Base-by-base conservation (phyloP, 2,329 filamentous ascomycete genomes). In the Amauroascus niger region DNA sequence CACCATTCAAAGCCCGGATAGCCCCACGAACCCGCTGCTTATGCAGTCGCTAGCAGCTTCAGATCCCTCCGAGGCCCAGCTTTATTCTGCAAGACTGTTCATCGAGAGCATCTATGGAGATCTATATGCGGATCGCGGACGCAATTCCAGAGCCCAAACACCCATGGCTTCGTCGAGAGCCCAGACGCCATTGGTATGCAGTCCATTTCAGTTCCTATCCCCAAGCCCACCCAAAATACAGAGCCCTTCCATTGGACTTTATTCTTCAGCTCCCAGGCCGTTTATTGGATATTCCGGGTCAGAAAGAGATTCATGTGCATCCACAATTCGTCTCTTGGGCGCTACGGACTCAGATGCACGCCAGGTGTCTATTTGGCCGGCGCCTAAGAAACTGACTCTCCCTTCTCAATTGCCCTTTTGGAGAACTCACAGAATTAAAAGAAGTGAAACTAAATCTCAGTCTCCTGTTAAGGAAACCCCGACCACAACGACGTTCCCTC, bases 21-120 rank as follows among this genome's bases (percentile, higher is more conserved):
- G 65, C 41, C 26, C 26, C 26, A 9, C 26, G 26, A 71, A 75
- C 13, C 76, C 81, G 1, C 72, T 79, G 1, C 77, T 87, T 4
- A 82, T 93, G 59, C 78, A 85, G 0, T 90, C 88, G 1, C 76
- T 96, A 11, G 81, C 82, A 51, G 78, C 82, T 1, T 84, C 86
- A 37, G 91, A 97, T 68, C 73, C 82, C 0, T 90, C 88, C 1
- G 91, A 97, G 67, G 86, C 88, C 5, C 79, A 83, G 53, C 75
- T 97, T 37, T 81, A 84, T 60, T 78, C 84, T 0, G 89, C 89
- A 1, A 75, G 83, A 2, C 75, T 80, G 14, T 96, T 91, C 67
- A 76, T 96, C 53, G 90, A 96, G 53, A 80, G 78, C 5, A 79
- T 88, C 14, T 95, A 86, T 65, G 79, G 80, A 49, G 89, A 94